Evolutionary conservation across 2,329 filamentous ascomycete genomes (phyloP).

Genomic region (Xylariaceae sp.): DNA sequence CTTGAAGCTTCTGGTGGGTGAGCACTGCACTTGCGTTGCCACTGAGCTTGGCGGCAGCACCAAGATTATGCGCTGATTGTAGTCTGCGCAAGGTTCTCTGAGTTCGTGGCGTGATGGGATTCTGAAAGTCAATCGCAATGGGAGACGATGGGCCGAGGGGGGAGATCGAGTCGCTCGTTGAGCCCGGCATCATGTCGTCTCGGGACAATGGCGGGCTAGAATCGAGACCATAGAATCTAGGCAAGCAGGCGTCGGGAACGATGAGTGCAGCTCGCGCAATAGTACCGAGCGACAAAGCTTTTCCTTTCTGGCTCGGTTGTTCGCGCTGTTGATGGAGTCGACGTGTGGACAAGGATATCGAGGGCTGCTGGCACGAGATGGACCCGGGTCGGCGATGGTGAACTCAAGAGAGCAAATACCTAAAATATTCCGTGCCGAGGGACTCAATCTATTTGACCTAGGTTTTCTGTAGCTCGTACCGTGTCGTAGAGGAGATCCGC

Average conservation of each 20-base stretch:
- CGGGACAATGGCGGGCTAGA: not conserved
- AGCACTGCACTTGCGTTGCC: constrained; percentile 48
- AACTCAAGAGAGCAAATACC: too few species aligned
- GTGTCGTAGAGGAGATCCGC: too few species aligned
- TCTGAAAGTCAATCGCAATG: constrained; percentile 46
- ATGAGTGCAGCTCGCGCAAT: not conserved
- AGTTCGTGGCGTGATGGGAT: constrained; percentile 57
- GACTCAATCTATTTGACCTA: too few species aligned
- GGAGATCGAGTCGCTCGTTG: constrained; percentile 27
- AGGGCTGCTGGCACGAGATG: not conserved
- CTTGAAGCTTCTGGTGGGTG: constrained; percentile 54
- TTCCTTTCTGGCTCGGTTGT: constrained; percentile 1
- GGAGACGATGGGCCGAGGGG: constrained; percentile 32
- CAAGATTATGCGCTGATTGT: constrained; percentile 68
- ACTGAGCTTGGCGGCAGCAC: constrained; percentile 44
- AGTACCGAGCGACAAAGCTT: constrained; percentile 3
- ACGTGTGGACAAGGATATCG: not conserved
- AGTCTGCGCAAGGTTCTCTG: constrained; percentile 66
- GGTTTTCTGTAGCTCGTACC: too few species aligned
- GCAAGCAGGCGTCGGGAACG: not conserved
- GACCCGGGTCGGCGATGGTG: not conserved
- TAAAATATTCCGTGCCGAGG: too few species aligned
- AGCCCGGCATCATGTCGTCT: constrained; percentile 27
- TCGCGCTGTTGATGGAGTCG: not conserved
- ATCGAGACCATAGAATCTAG: not conserved